Evolutionary conservation across 441 rosid genomes (phyloP).

Genomic region (Corymbia citriodora): DNA sequence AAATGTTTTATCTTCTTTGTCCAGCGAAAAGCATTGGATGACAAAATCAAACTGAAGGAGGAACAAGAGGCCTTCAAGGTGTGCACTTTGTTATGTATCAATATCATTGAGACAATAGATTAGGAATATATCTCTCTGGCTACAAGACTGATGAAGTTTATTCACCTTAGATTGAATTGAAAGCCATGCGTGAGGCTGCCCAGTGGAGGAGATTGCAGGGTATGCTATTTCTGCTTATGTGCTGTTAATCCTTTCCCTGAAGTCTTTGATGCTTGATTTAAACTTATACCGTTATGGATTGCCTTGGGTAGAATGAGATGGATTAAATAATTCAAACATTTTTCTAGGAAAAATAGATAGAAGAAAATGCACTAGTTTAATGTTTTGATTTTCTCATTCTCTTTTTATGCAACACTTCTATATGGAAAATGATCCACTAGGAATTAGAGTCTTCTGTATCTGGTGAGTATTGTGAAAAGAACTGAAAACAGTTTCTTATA

Average conservation of each 20-base stretch:
- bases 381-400: neutral
- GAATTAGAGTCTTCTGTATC: neutral
- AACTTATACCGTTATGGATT: neutral
- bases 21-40: conserved; percentile 85
- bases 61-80: conserved; percentile 88
- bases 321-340: neutral
- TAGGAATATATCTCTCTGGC: conserved; percentile 1
- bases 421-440: neutral
- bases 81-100: conserved; percentile 10
- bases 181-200: conserved; percentile 92
- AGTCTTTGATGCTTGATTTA: neutral
- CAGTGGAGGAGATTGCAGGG: conserved; percentile 95
- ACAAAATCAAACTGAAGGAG: conserved; percentile 81
- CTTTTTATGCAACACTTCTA: neutral
- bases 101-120: neutral
- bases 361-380: neutral
- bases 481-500: neutral
- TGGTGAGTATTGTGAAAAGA: neutral
- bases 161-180: conserved; percentile 57
- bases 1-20: conserved; percentile 8
- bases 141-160: neutral
- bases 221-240: conserved; percentile 13
- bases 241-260: neutral
- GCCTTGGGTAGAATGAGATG: neutral
- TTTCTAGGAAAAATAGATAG: neutral